phyloP scores from a whole-genome alignment of 192 early-diverging fungal genomes.

The Chytriomyces confervae region DNA sequence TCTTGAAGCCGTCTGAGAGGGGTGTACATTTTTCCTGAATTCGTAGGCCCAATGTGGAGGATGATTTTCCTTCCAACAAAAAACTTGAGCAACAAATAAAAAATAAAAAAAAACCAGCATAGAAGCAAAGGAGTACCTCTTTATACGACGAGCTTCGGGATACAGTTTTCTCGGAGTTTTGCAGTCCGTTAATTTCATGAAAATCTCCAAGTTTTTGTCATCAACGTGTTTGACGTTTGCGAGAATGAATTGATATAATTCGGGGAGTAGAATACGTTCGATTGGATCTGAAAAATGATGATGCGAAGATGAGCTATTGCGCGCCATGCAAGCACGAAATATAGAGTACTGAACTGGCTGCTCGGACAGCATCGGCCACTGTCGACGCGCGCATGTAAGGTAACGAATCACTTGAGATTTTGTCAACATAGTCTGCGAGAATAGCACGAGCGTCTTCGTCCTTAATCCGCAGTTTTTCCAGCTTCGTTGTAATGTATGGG shows the following conservation, averaged over 20 bases:
- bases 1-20: slow-evolving; percentile 77
- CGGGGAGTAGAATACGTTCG: not conserved
- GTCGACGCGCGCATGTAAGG: not conserved
- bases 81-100: not conserved
- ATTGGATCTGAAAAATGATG: not conserved
- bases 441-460: not conserved
- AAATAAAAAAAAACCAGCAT: not conserved
- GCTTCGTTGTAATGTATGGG: not conserved
- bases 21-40: slow-evolving; percentile 94
- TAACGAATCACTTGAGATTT: not conserved
- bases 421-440: not conserved
- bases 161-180: slow-evolving; percentile 80
- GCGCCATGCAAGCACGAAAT: not conserved
- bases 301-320: not conserved
- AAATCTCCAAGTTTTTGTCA: not conserved
- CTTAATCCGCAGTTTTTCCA: not conserved
- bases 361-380: not conserved
- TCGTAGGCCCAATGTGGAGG: slow-evolving; percentile 96
- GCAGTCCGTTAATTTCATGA: slow-evolving; percentile 68
- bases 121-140: slow-evolving; percentile 34
- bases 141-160: slow-evolving; percentile 71
- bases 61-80: slow-evolving; percentile 69
- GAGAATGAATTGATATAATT: not conserved
- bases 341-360: no score
- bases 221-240: not conserved